A percentile compares a stretch with the other conserved stretches of the same genome.
These are phyloP conservation scores for Daldinia caldariorum DNA, from an alignment of 495 filamentous ascomycete species.

Conservation along the genomic window DNA sequence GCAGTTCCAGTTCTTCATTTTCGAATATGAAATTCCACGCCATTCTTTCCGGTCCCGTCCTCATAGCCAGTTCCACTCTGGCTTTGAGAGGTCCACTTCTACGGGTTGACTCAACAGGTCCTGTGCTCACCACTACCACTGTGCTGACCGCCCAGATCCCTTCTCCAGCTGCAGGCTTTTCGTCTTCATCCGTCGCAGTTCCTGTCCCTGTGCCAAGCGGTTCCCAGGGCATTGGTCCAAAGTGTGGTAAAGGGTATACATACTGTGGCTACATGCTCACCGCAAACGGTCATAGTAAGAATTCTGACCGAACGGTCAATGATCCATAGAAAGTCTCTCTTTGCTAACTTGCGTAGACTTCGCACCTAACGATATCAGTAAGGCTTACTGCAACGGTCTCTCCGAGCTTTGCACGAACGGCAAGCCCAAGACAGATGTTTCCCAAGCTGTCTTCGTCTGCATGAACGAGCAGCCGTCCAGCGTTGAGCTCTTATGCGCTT, in stretches of 20 bases:
- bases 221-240: slow-evolving; percentile 33
- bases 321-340: neutral
- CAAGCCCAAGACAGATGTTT: slow-evolving; percentile 52
- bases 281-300: slow-evolving; percentile 51
- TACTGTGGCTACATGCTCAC: slow-evolving; percentile 58
- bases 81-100: slow-evolving; percentile 24
- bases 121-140: slow-evolving; percentile 1
- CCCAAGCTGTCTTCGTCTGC: slow-evolving; percentile 56
- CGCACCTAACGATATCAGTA: slow-evolving; percentile 51
- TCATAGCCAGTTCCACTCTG: slow-evolving; percentile 30
- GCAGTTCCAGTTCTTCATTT: neutral
- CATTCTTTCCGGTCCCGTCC: slow-evolving; percentile 14
- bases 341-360: slow-evolving; percentile 46
- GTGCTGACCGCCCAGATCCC: slow-evolving; percentile 2
- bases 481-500: slow-evolving; percentile 54
- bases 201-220: slow-evolving; percentile 23
- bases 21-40: slow-evolving; percentile 21
- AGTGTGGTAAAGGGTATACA: slow-evolving; percentile 56
- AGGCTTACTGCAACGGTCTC: slow-evolving; percentile 53
- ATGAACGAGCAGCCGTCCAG: slow-evolving; percentile 46
- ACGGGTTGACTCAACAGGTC: slow-evolving; percentile 14
- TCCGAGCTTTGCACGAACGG: slow-evolving; percentile 51
- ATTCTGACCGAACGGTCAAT: neutral
- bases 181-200: neutral
- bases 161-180: neutral